These are phyloP conservation scores for Geotrichum macrosporum DNA, from an alignment of 1,139 yeast genomes.

Conservation along the genomic window DNA sequence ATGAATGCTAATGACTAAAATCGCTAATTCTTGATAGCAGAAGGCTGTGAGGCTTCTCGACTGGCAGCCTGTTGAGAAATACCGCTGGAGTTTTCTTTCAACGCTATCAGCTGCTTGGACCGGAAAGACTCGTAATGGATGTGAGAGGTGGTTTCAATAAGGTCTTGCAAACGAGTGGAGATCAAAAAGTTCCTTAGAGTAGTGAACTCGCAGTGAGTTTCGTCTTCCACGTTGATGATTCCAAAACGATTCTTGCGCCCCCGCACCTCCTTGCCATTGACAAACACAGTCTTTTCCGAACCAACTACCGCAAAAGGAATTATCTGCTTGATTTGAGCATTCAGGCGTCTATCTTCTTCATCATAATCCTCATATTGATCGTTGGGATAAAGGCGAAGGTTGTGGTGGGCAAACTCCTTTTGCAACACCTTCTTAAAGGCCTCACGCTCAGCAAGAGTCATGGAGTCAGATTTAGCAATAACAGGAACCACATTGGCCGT, in stretches of 20 bases:
- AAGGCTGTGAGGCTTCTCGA: not conserved
- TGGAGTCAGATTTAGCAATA: constrained; percentile 87
- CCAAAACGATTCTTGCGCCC: constrained; percentile 97
- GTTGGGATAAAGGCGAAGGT: constrained; percentile 81
- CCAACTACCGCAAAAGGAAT: constrained; percentile 96
- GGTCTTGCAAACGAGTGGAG: constrained; percentile 91
- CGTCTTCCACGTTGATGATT: constrained; percentile 78
- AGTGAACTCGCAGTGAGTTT: constrained; percentile 90
- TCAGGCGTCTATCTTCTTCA: constrained; percentile 46
- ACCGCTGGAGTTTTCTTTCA: constrained; percentile 71
- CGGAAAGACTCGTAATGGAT: constrained; percentile 92
- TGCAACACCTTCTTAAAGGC: constrained; percentile 68
- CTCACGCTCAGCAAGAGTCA: constrained; percentile 80
- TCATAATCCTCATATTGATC: constrained; percentile 75
- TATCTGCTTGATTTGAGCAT: constrained; percentile 46
- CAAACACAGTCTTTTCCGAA: constrained; percentile 70
- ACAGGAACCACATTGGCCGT: constrained; percentile 93
- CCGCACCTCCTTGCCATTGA: constrained; percentile 67
- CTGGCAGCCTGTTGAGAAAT: not conserved
- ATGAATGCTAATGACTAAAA: too few relatives aligned
- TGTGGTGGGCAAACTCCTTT: constrained; percentile 68
- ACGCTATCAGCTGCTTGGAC: constrained; percentile 86
- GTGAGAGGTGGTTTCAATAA: constrained; percentile 86
- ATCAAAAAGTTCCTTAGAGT: constrained; percentile 90
- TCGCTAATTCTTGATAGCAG: too few relatives aligned